phyloP scores from a whole-genome alignment of 805 yeast species.

The Ogataea methanolica region DNA sequence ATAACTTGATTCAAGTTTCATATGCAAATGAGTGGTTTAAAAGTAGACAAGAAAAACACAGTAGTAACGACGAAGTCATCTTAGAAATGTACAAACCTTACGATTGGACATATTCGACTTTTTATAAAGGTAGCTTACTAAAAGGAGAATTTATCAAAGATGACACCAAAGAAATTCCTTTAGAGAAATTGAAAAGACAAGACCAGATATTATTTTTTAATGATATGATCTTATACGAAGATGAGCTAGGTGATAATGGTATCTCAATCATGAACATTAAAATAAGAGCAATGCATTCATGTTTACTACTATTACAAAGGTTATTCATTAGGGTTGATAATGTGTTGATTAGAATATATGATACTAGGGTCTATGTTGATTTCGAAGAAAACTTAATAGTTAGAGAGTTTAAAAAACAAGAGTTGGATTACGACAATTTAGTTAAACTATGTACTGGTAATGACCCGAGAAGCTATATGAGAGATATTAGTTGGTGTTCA shows the following conservation, averaged over 20 bases:
- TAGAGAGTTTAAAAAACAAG: slow-evolving; percentile 74
- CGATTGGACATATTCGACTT: slow-evolving; percentile 94
- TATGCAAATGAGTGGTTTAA: slow-evolving; percentile 82
- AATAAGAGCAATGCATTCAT: slow-evolving; percentile 82
- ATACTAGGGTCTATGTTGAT: slow-evolving; percentile 80
- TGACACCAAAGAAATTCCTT: slow-evolving; percentile 48
- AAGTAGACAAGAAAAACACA: slow-evolving; percentile 32
- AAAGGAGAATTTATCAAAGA: slow-evolving; percentile 19
- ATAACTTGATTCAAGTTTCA: slow-evolving; percentile 59
- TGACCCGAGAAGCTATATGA: slow-evolving; percentile 63
- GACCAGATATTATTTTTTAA: slow-evolving; percentile 89
- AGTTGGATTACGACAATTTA: slow-evolving; percentile 47
- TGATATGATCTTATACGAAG: slow-evolving; percentile 86
- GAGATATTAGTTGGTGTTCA: slow-evolving; percentile 87
- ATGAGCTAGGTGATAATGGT: slow-evolving; percentile 96
- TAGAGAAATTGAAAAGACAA: slow-evolving; percentile 57
- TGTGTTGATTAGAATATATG: slow-evolving; percentile 78
- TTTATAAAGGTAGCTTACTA: slow-evolving; percentile 59
- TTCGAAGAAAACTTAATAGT: slow-evolving; percentile 58
- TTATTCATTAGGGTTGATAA: slow-evolving; percentile 87
- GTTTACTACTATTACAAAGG: slow-evolving; percentile 69
- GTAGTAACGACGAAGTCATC: slow-evolving; percentile 32
- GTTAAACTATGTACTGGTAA: slow-evolving; percentile 41
- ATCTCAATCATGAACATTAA: slow-evolving; percentile 72
- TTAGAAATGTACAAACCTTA: slow-evolving; percentile 72